Evolutionary conservation across 495 filamentous ascomycete genomes (phyloP).

Genomic region (Xylaria acuta): DNA sequence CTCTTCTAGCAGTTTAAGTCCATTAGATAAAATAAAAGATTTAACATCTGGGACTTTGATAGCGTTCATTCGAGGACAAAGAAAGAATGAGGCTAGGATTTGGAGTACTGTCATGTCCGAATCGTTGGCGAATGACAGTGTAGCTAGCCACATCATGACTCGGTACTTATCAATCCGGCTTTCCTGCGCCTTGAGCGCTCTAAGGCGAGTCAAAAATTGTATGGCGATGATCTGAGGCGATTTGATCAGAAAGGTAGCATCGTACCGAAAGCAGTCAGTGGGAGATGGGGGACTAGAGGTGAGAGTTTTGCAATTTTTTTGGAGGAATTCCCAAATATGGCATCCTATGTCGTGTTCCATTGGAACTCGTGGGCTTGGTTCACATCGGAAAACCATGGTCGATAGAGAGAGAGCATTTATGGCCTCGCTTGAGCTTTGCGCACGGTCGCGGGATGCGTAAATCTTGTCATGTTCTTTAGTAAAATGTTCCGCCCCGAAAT

Average conservation of each 20-base stretch:
- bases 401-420: conserved; percentile 11
- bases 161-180: conserved; percentile 38
- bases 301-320: not conserved
- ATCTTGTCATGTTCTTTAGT: conserved; percentile 44
- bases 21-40: not conserved
- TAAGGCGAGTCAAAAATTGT: conserved; percentile 46
- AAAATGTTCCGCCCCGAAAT: conserved; percentile 60
- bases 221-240: conserved; percentile 31
- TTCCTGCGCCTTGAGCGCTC: conserved; percentile 29
- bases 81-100: conserved; percentile 45
- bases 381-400: conserved; percentile 8
- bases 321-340: conserved; percentile 22
- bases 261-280: conserved; percentile 21
- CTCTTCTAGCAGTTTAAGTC: not conserved
- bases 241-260: not conserved
- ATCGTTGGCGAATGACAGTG: conserved; percentile 41
- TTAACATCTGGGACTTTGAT: not conserved
- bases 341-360: not conserved
- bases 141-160: conserved; percentile 52
- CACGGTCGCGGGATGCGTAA: conserved; percentile 41
- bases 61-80: conserved; percentile 29
- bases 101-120: conserved; percentile 42
- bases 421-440: conserved; percentile 15
- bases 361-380: not conserved
- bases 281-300: not conserved